These are phyloP conservation scores for Malassezia globosa DNA, from an alignment of 1,284 basidiomycete species.

Conservation along the genomic window DNA sequence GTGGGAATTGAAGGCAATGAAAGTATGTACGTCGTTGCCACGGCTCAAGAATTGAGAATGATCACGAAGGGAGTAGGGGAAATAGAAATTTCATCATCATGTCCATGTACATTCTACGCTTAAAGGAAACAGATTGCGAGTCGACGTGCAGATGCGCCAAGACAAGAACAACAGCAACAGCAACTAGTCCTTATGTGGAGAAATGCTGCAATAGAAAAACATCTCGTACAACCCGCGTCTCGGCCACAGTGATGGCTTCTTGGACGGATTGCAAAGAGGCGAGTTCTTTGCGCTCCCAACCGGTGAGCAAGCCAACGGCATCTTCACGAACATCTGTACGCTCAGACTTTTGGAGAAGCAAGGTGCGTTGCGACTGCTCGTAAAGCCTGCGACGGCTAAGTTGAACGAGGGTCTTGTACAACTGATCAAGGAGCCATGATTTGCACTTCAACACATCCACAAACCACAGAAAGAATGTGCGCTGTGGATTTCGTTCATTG, in stretches of 20 bases:
- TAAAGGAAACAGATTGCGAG: no score
- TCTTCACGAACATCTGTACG: slow-evolving; percentile 36
- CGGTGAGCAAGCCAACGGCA: slow-evolving; percentile 23
- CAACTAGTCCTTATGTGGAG: no score
- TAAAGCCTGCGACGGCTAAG: slow-evolving; percentile 30
- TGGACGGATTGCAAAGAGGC: slow-evolving; percentile 20
- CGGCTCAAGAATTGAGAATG: no score
- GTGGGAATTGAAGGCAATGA: neutral
- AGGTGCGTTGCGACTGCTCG: slow-evolving; percentile 26
- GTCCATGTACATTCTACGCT: slow-evolving; percentile 2
- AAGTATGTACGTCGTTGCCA: neutral
- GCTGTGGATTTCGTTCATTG: slow-evolving; percentile 36
- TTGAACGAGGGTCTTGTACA: slow-evolving; percentile 31
- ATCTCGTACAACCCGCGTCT: slow-evolving; percentile 28
- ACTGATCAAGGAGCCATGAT: slow-evolving; percentile 40
- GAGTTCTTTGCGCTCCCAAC: slow-evolving; percentile 31
- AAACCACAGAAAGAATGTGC: slow-evolving; percentile 45
- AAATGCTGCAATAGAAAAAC: slow-evolving; percentile 28
- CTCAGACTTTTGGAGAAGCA: slow-evolving; percentile 35
- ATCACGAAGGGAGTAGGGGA: no score
- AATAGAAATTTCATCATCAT: no score
- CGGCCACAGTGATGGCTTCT: slow-evolving; percentile 26
- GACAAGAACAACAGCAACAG: no score
- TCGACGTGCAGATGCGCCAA: no score
- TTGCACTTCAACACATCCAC: slow-evolving; percentile 36